Evolutionary conservation across 2,329 filamentous ascomycete species (phyloP), one percentile per base, ranked within the genome.

Genomic region (Claviceps digitariae): DNA sequence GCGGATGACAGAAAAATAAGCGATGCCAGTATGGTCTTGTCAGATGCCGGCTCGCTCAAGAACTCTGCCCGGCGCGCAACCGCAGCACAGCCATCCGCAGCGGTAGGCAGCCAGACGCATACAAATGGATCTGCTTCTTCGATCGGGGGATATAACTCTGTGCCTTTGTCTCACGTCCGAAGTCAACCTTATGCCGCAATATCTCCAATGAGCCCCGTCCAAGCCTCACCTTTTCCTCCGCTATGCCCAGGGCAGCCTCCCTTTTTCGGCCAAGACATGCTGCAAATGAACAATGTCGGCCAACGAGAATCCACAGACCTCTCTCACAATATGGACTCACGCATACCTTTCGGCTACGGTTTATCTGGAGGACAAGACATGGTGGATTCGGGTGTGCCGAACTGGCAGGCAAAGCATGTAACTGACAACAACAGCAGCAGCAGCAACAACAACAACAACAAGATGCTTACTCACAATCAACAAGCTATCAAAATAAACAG

Each of bases 241-340:
- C 69, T 68, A 52, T 44, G 36, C 29, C 21, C 67, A 43, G 68
- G 66, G 43, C 66, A 63, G 41, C 63, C 63, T 50, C 62, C 64
- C 27, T 73, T 77, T 54, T 80, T 75, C 59, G 67, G 76, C 9
- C 69, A 73, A 50, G 72, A 82, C 61, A 63, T 84, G 40, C 71
- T 82, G n/a, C 66, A 72, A 5, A 67, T 80, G 57, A 72, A 73
- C 29, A 49, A 31, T 4, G 67, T 83, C 17, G 68, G 69, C 23
- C 75, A 74, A 60, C 74, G 73, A 54, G 66, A 69, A 21, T 69
- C 73, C 55, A 71, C 13, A 17, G 50, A 70, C 2, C 74, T 82
- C 52, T 70, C 89, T 27, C 82, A 84, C 10, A 82, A 87, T 56
- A 76, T 91, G 15, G 86, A 90, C 60, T 77, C 85, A 3, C 85